These are phyloP conservation scores for Trypanosoma rangeli DNA, from an alignment of 208 protist species.

Conservation along the genomic window DNA sequence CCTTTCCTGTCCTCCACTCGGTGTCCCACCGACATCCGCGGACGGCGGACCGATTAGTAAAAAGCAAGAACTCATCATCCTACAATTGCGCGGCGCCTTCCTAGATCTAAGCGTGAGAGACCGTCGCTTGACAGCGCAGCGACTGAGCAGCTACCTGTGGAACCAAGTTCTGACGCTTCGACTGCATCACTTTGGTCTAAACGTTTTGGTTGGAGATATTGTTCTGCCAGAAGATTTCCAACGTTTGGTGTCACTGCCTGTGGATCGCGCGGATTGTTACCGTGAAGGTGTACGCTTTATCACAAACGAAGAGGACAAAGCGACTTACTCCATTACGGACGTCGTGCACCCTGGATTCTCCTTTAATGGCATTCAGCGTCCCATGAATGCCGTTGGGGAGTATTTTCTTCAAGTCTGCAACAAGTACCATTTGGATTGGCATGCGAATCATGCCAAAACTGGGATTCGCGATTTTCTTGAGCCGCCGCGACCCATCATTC, in stretches of 20 bases:
- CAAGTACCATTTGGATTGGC: constrained; percentile 80
- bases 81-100: constrained; percentile 71
- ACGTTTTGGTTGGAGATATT: constrained; percentile 70
- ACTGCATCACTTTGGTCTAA: constrained; percentile 52
- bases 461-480: constrained; percentile 81
- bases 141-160: constrained; percentile 83
- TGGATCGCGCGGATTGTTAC: constrained; percentile 44
- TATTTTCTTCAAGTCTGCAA: constrained; percentile 76
- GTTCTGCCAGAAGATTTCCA: constrained; percentile 47
- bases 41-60: constrained; percentile 39
- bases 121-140: constrained; percentile 72
- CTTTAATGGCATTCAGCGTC: constrained; percentile 70
- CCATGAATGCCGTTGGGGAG: constrained; percentile 59
- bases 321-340: constrained; percentile 58
- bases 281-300: constrained; percentile 40
- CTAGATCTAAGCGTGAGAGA: constrained; percentile 64
- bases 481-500: constrained; percentile 78
- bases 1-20: constrained; percentile 53
- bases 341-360: constrained; percentile 85
- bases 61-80: constrained; percentile 59
- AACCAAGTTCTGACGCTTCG: constrained; percentile 85
- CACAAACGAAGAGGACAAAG: constrained; percentile 36
- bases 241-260: constrained; percentile 26
- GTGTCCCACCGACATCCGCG: constrained; percentile 33
- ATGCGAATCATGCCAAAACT: constrained; percentile 44